Percentiles rank a stretch among this genome's conserved stretches.
These are phyloP conservation scores for Orbilia blumenaviensis DNA, from an alignment of 2,329 filamentous ascomycete species.

Conservation along the genomic window DNA sequence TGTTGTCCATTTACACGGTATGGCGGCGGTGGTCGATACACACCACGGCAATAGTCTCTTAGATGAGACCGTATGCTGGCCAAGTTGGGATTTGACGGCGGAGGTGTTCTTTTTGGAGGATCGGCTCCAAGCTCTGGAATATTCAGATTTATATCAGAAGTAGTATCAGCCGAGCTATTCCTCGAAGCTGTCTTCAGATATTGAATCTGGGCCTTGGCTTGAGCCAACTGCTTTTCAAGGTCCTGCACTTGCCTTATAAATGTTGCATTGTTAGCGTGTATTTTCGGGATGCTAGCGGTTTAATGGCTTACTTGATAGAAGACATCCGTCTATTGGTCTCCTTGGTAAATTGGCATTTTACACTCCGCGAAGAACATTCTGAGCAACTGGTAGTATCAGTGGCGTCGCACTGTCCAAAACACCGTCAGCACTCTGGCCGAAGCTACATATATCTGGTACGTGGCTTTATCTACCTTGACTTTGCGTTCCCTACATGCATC, in stretches of 20 bases:
- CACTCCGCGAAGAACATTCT: slow-evolving; percentile 93
- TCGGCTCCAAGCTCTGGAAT: slow-evolving; percentile 73
- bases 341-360: slow-evolving; percentile 98
- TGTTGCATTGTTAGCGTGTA: not conserved
- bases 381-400: slow-evolving; percentile 96
- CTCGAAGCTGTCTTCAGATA: slow-evolving; percentile 74
- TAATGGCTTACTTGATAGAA: slow-evolving; percentile 79
- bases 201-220: slow-evolving; percentile 80
- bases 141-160: slow-evolving; percentile 58
- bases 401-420: slow-evolving; percentile 77
- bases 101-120: slow-evolving; percentile 71
- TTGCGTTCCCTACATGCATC: slow-evolving; percentile 91
- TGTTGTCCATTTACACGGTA: slow-evolving; percentile 69
- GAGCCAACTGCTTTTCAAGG: slow-evolving; percentile 86
- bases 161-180: slow-evolving; percentile 58
- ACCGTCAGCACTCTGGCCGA: not conserved
- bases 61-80: slow-evolving; percentile 77
- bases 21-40: slow-evolving; percentile 79
- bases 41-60: slow-evolving; percentile 75
- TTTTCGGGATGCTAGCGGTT: not conserved
- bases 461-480: slow-evolving; percentile 66
- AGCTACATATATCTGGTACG: not conserved
- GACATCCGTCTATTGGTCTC: slow-evolving; percentile 99
- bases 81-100: slow-evolving; percentile 73
- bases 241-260: slow-evolving; percentile 85